Evolutionary conservation across 2,329 filamentous ascomycete genomes (phyloP), one percentile per base, ranked within the genome.

Genomic region (Epichloe bromicola): DNA sequence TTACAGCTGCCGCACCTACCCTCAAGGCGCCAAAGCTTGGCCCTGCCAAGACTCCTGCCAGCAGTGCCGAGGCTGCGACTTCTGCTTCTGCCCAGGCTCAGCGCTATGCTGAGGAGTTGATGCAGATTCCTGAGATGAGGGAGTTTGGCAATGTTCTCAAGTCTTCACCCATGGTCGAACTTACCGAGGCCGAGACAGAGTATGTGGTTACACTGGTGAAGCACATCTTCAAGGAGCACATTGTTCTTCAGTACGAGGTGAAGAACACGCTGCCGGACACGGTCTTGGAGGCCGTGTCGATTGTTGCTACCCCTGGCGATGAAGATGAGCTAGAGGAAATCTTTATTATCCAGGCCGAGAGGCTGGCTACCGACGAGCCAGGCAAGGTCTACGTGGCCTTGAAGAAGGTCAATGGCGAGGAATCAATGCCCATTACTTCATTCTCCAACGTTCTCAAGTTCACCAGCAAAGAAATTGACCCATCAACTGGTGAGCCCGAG

Each of bases 391-490:
- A 96, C 64, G 93, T 96, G 40, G 89, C 89, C 2, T 96, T 98
- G 75, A 87, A 85, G 70, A 93, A 94, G 67, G 70, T 81, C 30
- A 79, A 77, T 53, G 89, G 87, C 51, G 86, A 88, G 60, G 76
- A 73, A 42, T 79, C 84, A n/a, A 84, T 94, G 66, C 83, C 89
- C 4, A 75, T 86, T 20, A 82, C 85, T 49, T 86, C 81, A 41
- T 95, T 98, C 69, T 88, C 87, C 58, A 98, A 97, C 69, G 74
- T 88, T 39, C 84, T 98, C 64, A 96, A 93, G 70, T 98, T 98
- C 67, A 96, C 89, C 17, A 93, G 85, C 74, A 97, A 96, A 72
- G 93, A 98, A 70, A 93, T 98, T 58, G 93, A 98, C 61, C 93
- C 93, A 5, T 86, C 86, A 26, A 95, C 88, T n/a, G 81, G 82